Conservation (phyloP, 2,329 filamentous ascomycete species). For the Ophiostoma sp. region DNA sequence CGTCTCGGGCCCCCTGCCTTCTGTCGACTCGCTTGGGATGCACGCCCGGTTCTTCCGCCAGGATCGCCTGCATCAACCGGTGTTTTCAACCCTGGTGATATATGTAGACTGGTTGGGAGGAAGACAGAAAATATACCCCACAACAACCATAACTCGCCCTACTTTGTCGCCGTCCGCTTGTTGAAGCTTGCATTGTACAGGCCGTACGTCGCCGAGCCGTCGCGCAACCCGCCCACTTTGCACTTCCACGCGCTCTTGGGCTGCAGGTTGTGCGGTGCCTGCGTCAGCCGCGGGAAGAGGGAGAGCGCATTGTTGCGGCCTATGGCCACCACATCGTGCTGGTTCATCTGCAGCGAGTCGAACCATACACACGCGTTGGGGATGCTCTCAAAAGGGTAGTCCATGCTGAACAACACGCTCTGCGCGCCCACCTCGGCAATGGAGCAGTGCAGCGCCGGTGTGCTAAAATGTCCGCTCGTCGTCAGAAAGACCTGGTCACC, state of each 20-base stretch:
- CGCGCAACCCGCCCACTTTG: constrained; percentile 29
- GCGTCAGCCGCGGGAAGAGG: constrained; percentile 30
- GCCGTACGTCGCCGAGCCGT: constrained; percentile 30
- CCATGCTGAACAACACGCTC: constrained; percentile 33
- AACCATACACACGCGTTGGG: constrained; percentile 34
- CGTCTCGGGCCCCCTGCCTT: background rate
- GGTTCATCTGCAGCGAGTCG: constrained; percentile 31
- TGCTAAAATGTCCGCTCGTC: constrained; percentile 34
- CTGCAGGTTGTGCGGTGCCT: constrained; percentile 27
- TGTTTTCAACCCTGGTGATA: background rate
- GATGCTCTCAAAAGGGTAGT: constrained; percentile 35
- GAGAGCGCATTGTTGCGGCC: constrained; percentile 32
- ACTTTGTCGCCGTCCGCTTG: constrained; percentile 14
- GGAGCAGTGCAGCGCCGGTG: constrained; percentile 32
- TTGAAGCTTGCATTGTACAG: constrained; percentile 29
- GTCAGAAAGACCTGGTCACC: constrained; percentile 33
- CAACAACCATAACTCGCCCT: background rate
- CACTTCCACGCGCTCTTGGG: constrained; percentile 29
- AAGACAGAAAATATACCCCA: background rate
- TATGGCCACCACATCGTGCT: constrained; percentile 31
- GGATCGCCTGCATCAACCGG: background rate
- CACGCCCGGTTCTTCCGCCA: background rate
- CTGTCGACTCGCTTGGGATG: background rate
- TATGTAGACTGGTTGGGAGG: background rate
- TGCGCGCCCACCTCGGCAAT: constrained; percentile 32